These are phyloP conservation scores for Scenedesmus sp. DNA, from an alignment of 163 green algal species.

Conservation along the genomic window DNA sequence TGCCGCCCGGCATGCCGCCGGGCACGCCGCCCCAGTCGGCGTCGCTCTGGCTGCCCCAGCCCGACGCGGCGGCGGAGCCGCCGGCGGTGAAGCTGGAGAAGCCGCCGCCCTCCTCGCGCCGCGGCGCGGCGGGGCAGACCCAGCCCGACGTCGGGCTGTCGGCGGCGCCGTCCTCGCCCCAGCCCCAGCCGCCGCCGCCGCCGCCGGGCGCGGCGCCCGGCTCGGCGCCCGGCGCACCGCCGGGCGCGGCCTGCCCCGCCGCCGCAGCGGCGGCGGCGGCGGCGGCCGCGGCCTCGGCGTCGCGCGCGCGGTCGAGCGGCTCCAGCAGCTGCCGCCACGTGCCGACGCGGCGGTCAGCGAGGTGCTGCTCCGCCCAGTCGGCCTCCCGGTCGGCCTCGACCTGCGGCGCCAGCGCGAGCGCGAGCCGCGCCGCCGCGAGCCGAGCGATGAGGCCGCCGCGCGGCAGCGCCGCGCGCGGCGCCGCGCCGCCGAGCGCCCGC, in stretches of 20 bases:
- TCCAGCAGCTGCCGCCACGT: conserved; percentile 1
- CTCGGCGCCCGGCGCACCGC: not conserved
- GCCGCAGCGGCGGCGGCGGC: not conserved
- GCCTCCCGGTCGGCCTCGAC: not conserved
- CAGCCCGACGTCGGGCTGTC: not conserved
- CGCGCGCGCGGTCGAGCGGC: not conserved
- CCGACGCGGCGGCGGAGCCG: not conserved
- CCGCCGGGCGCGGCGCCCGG: not conserved
- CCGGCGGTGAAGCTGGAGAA: not conserved
- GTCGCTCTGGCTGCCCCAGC: not conserved
- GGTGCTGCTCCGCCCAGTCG: not conserved
- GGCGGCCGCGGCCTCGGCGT: conserved; percentile 4
- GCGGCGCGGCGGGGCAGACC: conserved; percentile 31
- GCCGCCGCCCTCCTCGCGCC: not conserved
- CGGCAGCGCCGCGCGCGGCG: not conserved
- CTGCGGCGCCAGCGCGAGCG: not conserved
- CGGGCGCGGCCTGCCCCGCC: not conserved
- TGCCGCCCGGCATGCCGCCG: not conserved
- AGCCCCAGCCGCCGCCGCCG: not conserved
- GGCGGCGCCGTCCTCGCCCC: not conserved
- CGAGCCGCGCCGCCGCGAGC: not conserved
- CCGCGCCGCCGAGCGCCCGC: not conserved
- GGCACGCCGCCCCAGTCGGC: not conserved
- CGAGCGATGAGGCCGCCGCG: not conserved
- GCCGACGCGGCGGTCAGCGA: not conserved